phyloP scores from a whole-genome alignment of 805 yeast genomes.

The Candida berthetii region DNA sequence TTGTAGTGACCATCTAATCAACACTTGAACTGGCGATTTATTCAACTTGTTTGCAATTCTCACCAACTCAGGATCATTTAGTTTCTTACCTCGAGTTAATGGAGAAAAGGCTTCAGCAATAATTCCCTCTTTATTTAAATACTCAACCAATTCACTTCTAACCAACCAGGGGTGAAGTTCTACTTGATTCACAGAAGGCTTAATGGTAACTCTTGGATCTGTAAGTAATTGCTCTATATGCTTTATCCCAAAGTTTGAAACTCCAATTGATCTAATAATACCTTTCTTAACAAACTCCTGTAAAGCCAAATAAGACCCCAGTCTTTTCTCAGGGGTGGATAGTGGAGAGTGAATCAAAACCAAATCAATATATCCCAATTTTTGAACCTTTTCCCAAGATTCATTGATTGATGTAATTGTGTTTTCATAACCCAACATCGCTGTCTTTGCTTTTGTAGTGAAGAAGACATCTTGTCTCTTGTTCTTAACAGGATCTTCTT shows the following conservation, averaged over 20 bases:
- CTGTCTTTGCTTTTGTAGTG: slow-evolving; percentile 73
- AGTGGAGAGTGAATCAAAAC: slow-evolving; percentile 64
- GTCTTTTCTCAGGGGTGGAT: slow-evolving; percentile 42
- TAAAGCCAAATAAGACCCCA: slow-evolving; percentile 68
- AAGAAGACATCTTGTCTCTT: slow-evolving; percentile 50
- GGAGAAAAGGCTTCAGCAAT: slow-evolving; percentile 60
- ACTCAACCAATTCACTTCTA: slow-evolving; percentile 35
- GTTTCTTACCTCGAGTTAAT: slow-evolving; percentile 45
- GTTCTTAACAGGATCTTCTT: slow-evolving; percentile 33
- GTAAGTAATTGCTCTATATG: slow-evolving; percentile 60
- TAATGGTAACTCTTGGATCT: slow-evolving; percentile 48
- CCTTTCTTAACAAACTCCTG: slow-evolving; percentile 67
- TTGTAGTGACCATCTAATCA: slow-evolving; percentile 52
- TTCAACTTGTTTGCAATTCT: slow-evolving; percentile 35
- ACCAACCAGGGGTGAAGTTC: slow-evolving; percentile 47
- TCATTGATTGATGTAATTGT: slow-evolving; percentile 54
- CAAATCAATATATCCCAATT: slow-evolving; percentile 65
- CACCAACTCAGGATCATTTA: slow-evolving; percentile 37
- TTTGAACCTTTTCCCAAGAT: slow-evolving; percentile 44
- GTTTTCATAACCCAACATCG: slow-evolving; percentile 28
- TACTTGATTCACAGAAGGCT: slow-evolving; percentile 75
- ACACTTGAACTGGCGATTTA: slow-evolving; percentile 41
- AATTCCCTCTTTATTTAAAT: slow-evolving; percentile 38
- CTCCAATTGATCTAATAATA: slow-evolving; percentile 64
- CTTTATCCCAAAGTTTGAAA: slow-evolving; percentile 61